Evolutionary conservation across 2,329 filamentous ascomycete species (phyloP), one percentile per base, ranked within the genome.

Genomic region (Ophiostoma sp.): DNA sequence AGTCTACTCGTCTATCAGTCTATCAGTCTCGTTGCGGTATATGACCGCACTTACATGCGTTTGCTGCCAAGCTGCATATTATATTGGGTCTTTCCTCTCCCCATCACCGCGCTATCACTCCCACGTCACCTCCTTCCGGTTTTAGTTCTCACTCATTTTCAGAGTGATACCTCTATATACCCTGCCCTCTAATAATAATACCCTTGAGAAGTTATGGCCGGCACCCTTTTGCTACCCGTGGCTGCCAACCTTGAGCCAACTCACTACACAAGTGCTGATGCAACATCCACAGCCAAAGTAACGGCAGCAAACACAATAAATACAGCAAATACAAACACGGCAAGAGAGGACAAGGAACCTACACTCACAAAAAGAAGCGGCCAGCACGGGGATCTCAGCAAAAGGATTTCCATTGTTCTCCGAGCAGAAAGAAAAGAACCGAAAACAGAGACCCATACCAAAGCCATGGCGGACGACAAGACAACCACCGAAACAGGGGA

Each of bases 161-260:
- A 23, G 36, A 11, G 13, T 39, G 10, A 13, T 39, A 39, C 36
- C 36, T 39, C 36, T 39, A 39, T 39, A 6, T 39, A 8, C 36
- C 27, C 52, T 27, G 7, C 52, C 11, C 35, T 41, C 39, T 41
- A 4, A 2, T 41, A 13, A 13, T 4, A 4, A 41, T 41, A 36
- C 33, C 33, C 33, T 66, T 41, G 13, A 67, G 64, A 33, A 65
- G 35, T 2, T 44, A 67, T 67, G 64, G 11, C 36, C 23, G 36
- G 17, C 36, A 67, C 64, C 64, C 35, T 67, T n/a, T 10, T 67
- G n/a, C 35, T 23, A 15, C 36, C 64, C 36, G 64, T 67, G 64
- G 36, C 64, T 67, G 64, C 64, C 35, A 67, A 67, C n/a, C 17
- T 65, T 10, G 62, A 65, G 11, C 33, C 62, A 36, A 65, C 33